phyloP scores from a whole-genome alignment of 2,329 filamentous ascomycete genomes.

The Claviceps sp. region DNA sequence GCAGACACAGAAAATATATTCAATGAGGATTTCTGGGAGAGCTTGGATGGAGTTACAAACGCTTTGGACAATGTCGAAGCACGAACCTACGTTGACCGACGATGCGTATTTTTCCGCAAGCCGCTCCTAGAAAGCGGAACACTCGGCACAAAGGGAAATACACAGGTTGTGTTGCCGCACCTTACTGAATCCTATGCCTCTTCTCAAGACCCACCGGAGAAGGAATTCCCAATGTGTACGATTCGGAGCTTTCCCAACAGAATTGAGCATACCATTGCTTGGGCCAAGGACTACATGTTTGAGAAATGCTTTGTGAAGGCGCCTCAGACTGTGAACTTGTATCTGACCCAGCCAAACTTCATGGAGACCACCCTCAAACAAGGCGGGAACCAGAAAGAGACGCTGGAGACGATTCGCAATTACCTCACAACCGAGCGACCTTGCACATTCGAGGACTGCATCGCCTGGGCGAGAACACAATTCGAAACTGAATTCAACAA shows the following conservation, averaged over 20 bases:
- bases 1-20: constrained; percentile 88
- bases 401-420: constrained; percentile 77
- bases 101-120: constrained; percentile 98
- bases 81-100: constrained; percentile 86
- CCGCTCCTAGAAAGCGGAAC: constrained; percentile 92
- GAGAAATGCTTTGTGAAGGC: constrained; percentile 89
- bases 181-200: constrained; percentile 91
- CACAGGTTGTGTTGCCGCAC: constrained; percentile 81
- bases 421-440: constrained; percentile 88
- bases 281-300: constrained; percentile 84
- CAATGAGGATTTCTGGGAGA: constrained; percentile 83
- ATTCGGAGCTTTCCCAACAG: constrained; percentile 94
- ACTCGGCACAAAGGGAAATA: constrained; percentile 97
- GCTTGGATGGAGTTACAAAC: constrained; percentile 85
- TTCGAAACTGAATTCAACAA: constrained; percentile 98
- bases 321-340: constrained; percentile 86
- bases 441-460: constrained; percentile 86
- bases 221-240: constrained; percentile 98
- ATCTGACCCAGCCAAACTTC: constrained; percentile 84
- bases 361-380: constrained; percentile 79
- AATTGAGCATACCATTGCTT: constrained; percentile 97
- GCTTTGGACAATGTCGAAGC: constrained; percentile 96
- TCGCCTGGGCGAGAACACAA: constrained; percentile 83
- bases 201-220: constrained; percentile 93
- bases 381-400: constrained; percentile 88